Evolutionary conservation across 2,329 filamentous ascomycete species (phyloP), one percentile per base, ranked within the genome.

Genomic region (Claviceps sp.): DNA sequence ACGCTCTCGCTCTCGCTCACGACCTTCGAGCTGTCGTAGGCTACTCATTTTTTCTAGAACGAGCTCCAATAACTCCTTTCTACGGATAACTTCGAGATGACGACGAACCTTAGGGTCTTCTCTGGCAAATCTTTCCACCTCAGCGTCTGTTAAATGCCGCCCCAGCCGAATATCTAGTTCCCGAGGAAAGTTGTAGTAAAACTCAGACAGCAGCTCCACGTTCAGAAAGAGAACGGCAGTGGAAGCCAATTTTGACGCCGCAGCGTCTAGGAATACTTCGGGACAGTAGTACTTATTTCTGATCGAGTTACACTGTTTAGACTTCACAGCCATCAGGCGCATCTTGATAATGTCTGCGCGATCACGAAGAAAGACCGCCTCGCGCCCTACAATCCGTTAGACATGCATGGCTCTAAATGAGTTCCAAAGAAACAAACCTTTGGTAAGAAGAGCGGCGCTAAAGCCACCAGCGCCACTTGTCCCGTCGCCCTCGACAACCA

Each of bases 151-250:
- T 55, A 96, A 75, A 60, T 89, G 84, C 26, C 89, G 81, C 46
- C 91, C 89, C 11, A 98, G 82, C 38, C 90, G 81, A 54, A 85
- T 73, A 66, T 98, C 93, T 13, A 98, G 78, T 65, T 96, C 89
- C 41, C 93, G 81, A 0, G 93, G 93, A 68, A 98, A 98, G 64
- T 93, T 89, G 70, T 96, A 95, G 72, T 95, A 96, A 66, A 97
- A 98, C 64, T 98, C 95, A 2, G 87, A 91, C 17, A 98, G 79
- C 19, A 98, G 78, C 70, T 98, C 94, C 11, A 97, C 93, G 62
- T 98, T 96, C 34, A 98, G 78, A 75, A 98, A 98, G 0, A 98
- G 80, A 8, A 98, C 93, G 2, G 93, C 91, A 0, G 93, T 98
- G 1, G 89, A 85, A 3, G 91, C 94, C 48, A 98, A 79, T 69